Conservation (phyloP, 2,329 filamentous ascomycete species). For the Claviceps sp. region DNA sequence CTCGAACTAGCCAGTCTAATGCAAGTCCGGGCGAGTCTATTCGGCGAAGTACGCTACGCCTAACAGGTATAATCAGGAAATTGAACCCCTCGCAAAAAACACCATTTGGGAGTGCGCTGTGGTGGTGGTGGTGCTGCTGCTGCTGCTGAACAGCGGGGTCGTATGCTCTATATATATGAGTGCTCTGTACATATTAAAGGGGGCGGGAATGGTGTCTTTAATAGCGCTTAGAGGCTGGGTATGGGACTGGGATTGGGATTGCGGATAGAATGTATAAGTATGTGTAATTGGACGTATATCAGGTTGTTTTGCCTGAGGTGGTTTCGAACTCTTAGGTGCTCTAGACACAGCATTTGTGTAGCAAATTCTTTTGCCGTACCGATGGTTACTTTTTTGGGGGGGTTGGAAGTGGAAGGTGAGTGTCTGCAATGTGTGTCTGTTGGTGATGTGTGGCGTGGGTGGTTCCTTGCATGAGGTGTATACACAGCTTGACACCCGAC, state of each 20-base stretch:
- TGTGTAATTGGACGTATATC: conserved; percentile 1
- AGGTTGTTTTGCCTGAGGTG: not conserved
- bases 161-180: not conserved
- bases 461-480: no score
- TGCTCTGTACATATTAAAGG: not conserved
- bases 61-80: conserved; percentile 5
- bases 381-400: no score
- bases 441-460: no score
- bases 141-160: not conserved
- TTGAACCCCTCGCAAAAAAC: not conserved
- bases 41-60: conserved; percentile 59
- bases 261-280: not conserved
- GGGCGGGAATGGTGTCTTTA: not conserved
- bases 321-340: not conserved
- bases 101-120: not conserved
- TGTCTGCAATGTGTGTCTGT: no score
- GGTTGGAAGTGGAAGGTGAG: no score
- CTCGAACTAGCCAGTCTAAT: conserved; percentile 63
- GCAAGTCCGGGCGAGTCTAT: conserved; percentile 61
- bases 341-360: no score
- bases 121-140: not conserved
- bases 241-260: not conserved
- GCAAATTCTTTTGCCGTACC: no score
- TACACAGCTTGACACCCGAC: no score
- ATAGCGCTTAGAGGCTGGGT: not conserved